Conservation (phyloP, 768 basidiomycete genomes). For the Boletus vermiculosoides region DNA sequence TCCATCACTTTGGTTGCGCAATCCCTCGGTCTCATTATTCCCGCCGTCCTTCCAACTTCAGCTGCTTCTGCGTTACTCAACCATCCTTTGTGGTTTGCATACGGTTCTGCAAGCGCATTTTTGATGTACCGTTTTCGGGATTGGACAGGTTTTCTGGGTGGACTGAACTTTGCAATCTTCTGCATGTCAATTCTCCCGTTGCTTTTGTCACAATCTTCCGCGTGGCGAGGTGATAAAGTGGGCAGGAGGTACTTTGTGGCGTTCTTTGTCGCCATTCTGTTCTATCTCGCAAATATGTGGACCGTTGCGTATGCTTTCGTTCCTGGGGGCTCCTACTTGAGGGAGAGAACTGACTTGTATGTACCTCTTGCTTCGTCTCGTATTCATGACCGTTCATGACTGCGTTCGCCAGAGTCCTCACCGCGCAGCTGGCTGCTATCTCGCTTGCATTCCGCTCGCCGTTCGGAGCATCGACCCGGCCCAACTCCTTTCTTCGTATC, state of each 20-base stretch:
- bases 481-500: slow-evolving; percentile 7
- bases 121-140: slow-evolving; percentile 58
- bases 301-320: slow-evolving; percentile 92
- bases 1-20: slow-evolving; percentile 65
- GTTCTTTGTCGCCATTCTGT: slow-evolving; percentile 58
- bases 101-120: slow-evolving; percentile 52
- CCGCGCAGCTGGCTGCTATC: slow-evolving; percentile 51
- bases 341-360: slow-evolving; percentile 76
- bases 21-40: slow-evolving; percentile 51
- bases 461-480: slow-evolving; percentile 1
- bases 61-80: slow-evolving; percentile 30
- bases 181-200: slow-evolving; percentile 61
- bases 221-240: slow-evolving; percentile 34
- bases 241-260: slow-evolving; percentile 54
- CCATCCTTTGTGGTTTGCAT: slow-evolving; percentile 52
- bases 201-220: slow-evolving; percentile 48
- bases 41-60: slow-evolving; percentile 31
- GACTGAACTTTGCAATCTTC: slow-evolving; percentile 61
- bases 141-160: slow-evolving; percentile 71
- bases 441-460: slow-evolving; percentile 48
- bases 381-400: not conserved
- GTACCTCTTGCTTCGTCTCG: slow-evolving; percentile 23
- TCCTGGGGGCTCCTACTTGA: slow-evolving; percentile 69
- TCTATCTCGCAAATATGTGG: slow-evolving; percentile 70
- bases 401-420: slow-evolving; percentile 44